Conservation (phyloP, 1,284 basidiomycete species). For the Ceratobasidium sp. region DNA sequence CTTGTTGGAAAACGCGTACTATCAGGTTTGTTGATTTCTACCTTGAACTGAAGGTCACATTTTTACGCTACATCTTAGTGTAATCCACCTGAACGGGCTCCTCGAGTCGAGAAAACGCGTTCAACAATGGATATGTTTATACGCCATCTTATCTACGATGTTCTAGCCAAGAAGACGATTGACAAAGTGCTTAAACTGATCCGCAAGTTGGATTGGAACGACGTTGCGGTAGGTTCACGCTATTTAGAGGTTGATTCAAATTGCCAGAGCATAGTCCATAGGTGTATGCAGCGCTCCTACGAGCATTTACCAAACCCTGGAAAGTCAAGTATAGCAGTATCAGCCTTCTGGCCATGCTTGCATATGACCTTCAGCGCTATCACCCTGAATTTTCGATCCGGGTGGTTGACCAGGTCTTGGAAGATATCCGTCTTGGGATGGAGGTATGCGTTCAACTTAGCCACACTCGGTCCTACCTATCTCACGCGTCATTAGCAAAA, state of each 20-base stretch:
- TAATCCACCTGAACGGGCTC: constrained; percentile 93
- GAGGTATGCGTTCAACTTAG: constrained; percentile 58
- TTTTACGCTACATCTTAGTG: constrained; percentile 61
- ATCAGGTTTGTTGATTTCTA: constrained; percentile 66
- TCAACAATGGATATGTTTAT: constrained; percentile 91
- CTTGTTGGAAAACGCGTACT: constrained; percentile 97
- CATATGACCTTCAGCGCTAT: constrained; percentile 92
- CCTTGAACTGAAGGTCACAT: background rate
- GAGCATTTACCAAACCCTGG: constrained; percentile 95
- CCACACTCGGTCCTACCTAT: background rate
- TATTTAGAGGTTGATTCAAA: background rate
- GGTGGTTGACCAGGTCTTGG: constrained; percentile 92
- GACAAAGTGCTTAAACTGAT: constrained; percentile 92
- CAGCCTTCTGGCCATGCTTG: constrained; percentile 89
- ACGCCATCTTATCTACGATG: constrained; percentile 89
- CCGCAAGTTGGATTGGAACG: constrained; percentile 96
- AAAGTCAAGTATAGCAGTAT: constrained; percentile 93
- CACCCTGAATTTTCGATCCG: constrained; percentile 87
- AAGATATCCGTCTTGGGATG: constrained; percentile 88
- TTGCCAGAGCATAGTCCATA: background rate
- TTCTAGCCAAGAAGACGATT: constrained; percentile 86
- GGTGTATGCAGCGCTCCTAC: constrained; percentile 55
- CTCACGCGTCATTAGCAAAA: constrained; percentile 62
- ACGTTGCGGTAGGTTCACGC: constrained; percentile 54
- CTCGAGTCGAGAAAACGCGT: constrained; percentile 84